These are phyloP conservation scores for Sophora flavescens DNA, from an alignment of 306 rosid species.

Conservation along the genomic window DNA sequence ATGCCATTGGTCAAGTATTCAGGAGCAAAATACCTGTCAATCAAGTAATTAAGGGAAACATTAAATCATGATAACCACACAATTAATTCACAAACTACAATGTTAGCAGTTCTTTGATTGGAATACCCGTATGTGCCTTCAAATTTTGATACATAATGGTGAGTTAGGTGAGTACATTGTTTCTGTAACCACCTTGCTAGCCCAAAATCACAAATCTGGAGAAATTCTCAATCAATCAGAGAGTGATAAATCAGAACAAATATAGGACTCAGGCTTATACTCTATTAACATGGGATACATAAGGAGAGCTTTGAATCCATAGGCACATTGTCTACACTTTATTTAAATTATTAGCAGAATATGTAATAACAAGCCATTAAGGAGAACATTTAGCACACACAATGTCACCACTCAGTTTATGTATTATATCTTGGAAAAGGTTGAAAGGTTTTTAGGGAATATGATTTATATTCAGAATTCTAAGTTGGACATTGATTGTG, in stretches of 20 bases:
- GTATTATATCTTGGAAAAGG: background rate
- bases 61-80: background rate
- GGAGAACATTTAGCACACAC: background rate
- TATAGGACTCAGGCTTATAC: background rate
- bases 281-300: no score
- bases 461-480: background rate
- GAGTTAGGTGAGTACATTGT: constrained; percentile 63
- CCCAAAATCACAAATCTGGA: constrained; percentile 95
- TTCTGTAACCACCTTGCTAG: constrained; percentile 91
- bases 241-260: constrained; percentile 1
- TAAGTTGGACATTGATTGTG: background rate
- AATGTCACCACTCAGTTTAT: background rate
- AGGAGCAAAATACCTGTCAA: constrained; percentile 87
- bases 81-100: constrained; percentile 3
- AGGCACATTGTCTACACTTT: background rate
- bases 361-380: background rate
- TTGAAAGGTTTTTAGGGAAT: background rate
- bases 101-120: background rate
- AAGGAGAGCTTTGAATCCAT: background rate
- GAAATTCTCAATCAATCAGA: constrained; percentile 29
- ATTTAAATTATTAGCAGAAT: background rate
- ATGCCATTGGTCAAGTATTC: constrained; percentile 85
- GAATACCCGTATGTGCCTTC: constrained; percentile 93
- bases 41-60: background rate
- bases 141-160: constrained; percentile 62